Evolutionary conservation across 495 filamentous ascomycete species (phyloP).

Genomic region (Aspergillus steynii): DNA sequence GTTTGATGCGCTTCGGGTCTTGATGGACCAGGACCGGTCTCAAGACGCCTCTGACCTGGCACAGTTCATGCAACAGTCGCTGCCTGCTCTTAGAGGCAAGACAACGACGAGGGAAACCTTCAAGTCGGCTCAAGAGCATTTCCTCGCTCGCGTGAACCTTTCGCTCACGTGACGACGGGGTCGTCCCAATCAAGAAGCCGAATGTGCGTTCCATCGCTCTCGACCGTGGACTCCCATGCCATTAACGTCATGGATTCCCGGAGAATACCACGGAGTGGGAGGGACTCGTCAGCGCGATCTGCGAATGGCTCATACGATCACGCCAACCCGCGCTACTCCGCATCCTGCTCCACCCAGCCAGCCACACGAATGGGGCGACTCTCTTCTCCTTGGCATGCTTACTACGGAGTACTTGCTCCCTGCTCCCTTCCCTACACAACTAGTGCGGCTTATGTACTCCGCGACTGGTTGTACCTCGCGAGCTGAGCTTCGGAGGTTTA

Average conservation of each 20-base stretch:
- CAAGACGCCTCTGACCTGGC: constrained; percentile 33
- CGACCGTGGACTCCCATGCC: neutral
- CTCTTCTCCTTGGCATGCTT: constrained; percentile 28
- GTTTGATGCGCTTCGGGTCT: constrained; percentile 37
- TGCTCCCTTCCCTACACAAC: constrained; percentile 10
- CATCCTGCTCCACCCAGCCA: constrained; percentile 19
- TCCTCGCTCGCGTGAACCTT: constrained; percentile 32
- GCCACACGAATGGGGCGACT: constrained; percentile 9
- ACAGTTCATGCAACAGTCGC: constrained; percentile 31
- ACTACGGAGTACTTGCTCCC: constrained; percentile 13
- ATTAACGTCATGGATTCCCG: constrained; percentile 1
- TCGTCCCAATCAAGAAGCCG: too few relatives aligned
- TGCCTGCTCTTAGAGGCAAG: constrained; percentile 22
- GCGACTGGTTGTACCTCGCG: constrained; percentile 9
- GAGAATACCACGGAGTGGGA: neutral
- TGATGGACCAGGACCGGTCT: constrained; percentile 33
- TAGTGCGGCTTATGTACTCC: constrained; percentile 16
- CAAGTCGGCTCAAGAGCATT: constrained; percentile 21
- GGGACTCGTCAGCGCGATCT: constrained; percentile 12
- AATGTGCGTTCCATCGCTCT: neutral
- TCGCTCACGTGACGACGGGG: constrained; percentile 30
- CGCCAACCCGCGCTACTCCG: constrained; percentile 14
- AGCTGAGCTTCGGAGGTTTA: constrained; percentile 18
- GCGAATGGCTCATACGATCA: constrained; percentile 8
- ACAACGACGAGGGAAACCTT: neutral